These are phyloP conservation scores for Yamadazyma aaseri DNA, from an alignment of 1,139 yeast species.

Conservation along the genomic window DNA sequence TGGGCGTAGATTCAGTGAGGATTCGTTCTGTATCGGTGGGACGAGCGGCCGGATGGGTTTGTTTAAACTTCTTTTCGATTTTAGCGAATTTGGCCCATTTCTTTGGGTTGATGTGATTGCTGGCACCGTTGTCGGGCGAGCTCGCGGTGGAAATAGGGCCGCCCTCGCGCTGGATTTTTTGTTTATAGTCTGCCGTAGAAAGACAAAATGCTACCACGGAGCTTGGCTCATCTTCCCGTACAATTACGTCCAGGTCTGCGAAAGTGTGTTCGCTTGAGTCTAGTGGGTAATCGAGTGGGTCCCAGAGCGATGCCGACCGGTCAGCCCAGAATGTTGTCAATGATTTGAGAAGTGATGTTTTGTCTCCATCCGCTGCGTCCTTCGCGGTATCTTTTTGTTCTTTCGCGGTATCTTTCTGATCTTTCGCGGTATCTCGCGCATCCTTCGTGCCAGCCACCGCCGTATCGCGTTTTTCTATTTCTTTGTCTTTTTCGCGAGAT, in stretches of 20 bases:
- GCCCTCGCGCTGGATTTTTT: constrained; percentile 45
- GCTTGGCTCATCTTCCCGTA: constrained; percentile 95
- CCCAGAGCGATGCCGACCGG: constrained; percentile 94
- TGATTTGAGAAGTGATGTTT: constrained; percentile 69
- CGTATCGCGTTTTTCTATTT: constrained; percentile 6
- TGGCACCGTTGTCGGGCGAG: not conserved
- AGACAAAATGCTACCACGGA: constrained; percentile 91
- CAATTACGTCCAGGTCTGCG: constrained; percentile 91
- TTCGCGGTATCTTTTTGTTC: constrained; percentile 8
- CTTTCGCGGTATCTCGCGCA: constrained; percentile 15
- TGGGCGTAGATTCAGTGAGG: constrained; percentile 80
- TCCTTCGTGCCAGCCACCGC: constrained; percentile 9
- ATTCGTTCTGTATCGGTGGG: constrained; percentile 53
- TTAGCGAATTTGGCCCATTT: constrained; percentile 40
- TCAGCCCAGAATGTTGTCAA: constrained; percentile 97
- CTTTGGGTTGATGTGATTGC: constrained; percentile 14
- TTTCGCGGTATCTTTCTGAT: constrained; percentile 12
- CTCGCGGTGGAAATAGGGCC: not conserved
- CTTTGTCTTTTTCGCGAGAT: not conserved
- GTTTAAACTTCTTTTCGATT: constrained; percentile 46
- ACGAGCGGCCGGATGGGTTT: constrained; percentile 21
- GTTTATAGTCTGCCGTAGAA: constrained; percentile 77
- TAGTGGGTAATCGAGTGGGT: constrained; percentile 83
- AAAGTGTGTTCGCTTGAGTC: constrained; percentile 83
- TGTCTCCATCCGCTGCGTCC: constrained; percentile 54